These are phyloP conservation scores for Lagenidium giganteum DNA, from an alignment of 352 stramenopile species.

Conservation along the genomic window DNA sequence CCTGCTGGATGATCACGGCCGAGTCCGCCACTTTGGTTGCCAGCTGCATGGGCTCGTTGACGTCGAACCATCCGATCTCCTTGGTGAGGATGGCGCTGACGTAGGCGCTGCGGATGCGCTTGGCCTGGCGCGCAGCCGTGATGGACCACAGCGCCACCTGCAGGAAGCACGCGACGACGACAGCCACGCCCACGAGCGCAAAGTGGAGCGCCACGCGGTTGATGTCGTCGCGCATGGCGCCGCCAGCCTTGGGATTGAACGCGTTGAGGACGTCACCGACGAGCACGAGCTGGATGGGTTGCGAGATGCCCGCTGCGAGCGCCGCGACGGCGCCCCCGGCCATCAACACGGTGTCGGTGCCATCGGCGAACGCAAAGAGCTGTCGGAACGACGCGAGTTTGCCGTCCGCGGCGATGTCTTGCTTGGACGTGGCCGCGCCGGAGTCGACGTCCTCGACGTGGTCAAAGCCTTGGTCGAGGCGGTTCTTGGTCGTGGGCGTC, in stretches of 20 bases:
- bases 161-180: constrained; percentile 17
- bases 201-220: constrained; percentile 19
- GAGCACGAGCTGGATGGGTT: constrained; percentile 30
- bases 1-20: constrained; percentile 49
- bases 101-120: constrained; percentile 27
- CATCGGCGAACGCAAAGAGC: constrained; percentile 29
- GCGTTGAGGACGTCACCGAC: constrained; percentile 29
- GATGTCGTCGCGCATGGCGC: constrained; percentile 4
- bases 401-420: constrained; percentile 1
- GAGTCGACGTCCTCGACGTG: not conserved
- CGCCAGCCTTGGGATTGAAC: constrained; percentile 15
- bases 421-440: constrained; percentile 2
- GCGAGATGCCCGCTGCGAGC: constrained; percentile 13
- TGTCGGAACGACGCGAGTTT: constrained; percentile 14
- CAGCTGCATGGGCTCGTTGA: constrained; percentile 27
- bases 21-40: constrained; percentile 23
- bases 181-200: constrained; percentile 11
- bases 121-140: constrained; percentile 22
- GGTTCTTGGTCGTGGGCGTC: constrained; percentile 5
- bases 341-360: constrained; percentile 24
- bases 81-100: constrained; percentile 26
- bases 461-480: constrained; percentile 6
- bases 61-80: constrained; percentile 46
- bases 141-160: constrained; percentile 26
- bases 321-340: constrained; percentile 17